These are phyloP conservation scores for Entomophthora muscae DNA, from an alignment of 371 early-diverging fungal genomes.

Conservation along the genomic window DNA sequence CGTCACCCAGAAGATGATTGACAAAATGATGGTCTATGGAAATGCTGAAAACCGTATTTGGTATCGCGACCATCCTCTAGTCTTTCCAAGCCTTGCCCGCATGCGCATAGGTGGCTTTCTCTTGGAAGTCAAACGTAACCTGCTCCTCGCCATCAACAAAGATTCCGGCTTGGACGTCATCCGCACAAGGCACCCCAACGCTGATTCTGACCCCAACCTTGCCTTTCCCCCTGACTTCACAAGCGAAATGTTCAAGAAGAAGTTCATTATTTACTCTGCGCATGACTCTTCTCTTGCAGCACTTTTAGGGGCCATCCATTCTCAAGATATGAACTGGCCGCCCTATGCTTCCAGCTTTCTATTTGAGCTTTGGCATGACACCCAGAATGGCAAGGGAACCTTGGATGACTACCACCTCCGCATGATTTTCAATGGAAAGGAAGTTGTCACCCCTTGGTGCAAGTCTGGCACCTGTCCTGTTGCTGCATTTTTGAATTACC, in stretches of 20 bases:
- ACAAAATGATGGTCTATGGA: slow-evolving; percentile 17
- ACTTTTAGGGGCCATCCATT: slow-evolving; percentile 21
- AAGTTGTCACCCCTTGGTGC: slow-evolving; percentile 25
- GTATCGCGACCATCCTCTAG: slow-evolving; percentile 19
- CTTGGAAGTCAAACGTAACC: slow-evolving; percentile 23
- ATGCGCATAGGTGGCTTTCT: slow-evolving; percentile 26
- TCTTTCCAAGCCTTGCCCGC: slow-evolving; percentile 16
- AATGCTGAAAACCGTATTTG: slow-evolving; percentile 17
- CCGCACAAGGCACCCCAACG: background rate
- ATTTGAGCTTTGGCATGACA: slow-evolving; percentile 32
- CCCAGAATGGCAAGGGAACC: background rate
- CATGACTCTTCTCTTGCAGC: slow-evolving; percentile 31
- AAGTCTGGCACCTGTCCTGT: slow-evolving; percentile 11
- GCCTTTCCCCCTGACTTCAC: background rate
- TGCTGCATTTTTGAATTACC: background rate
- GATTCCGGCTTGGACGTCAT: background rate
- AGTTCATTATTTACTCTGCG: slow-evolving; percentile 26
- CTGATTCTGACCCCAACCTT: background rate
- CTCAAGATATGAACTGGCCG: slow-evolving; percentile 29
- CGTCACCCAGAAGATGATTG: slow-evolving; percentile 15
- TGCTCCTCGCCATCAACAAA: slow-evolving; percentile 16
- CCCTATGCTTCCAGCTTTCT: slow-evolving; percentile 35
- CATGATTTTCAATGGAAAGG: slow-evolving; percentile 28
- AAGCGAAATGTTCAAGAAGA: slow-evolving; percentile 4
- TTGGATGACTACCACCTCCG: slow-evolving; percentile 21